Evolutionary conservation across 441 rosid species (phyloP), one percentile per base, ranked within the genome.

Genomic region (Adansonia grandidieri): DNA sequence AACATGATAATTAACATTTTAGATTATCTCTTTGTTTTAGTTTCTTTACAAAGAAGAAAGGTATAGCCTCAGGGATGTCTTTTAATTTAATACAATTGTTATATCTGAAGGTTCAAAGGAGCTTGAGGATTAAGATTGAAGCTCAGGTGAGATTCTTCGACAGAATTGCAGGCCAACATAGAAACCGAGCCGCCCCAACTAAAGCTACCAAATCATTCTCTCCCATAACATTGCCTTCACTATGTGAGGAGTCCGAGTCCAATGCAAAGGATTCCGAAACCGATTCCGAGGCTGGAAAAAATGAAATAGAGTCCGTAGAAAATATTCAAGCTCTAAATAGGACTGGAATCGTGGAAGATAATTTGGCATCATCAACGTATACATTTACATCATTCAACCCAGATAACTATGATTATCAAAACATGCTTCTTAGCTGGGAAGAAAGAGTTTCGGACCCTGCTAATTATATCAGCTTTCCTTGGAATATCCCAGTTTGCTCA

Each of bases 161-260:
- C 32, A 84, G 87, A 81, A 79, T 84, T 19, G 71, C 80, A 1
- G 88, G 82, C 3, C 87, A 84, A 54, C 79, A 77, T 7, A 75
- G 73, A 45, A 82, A 74, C 71, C 73, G 76, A 63, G 44, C 69
- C 1, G 7, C 76, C 66, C 9, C 71, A 2, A 76, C 56, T 44
- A 88, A 81, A 69, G 60, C 84, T 22, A 57, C 42, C 57, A 86
- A 82, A 57, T 51, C 82, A 9, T 74, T 71, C 68, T 81, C 87
- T 48, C 78, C 82, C n/a, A 15, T 40, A n/a, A 83, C 88, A 50
- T 75, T 87, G 65, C 93, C 93, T 42, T 74, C 90, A 2, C 88
- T 91, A 5, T 83, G 87, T 1, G 90, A 91, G 7, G 92, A 87
- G 15, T 84, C 95, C 1, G 92, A 89, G 45, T 88, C 90, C 6